phyloP scores from a whole-genome alignment of 169 alveolate genomes.

The Eimeria necatrix region DNA sequence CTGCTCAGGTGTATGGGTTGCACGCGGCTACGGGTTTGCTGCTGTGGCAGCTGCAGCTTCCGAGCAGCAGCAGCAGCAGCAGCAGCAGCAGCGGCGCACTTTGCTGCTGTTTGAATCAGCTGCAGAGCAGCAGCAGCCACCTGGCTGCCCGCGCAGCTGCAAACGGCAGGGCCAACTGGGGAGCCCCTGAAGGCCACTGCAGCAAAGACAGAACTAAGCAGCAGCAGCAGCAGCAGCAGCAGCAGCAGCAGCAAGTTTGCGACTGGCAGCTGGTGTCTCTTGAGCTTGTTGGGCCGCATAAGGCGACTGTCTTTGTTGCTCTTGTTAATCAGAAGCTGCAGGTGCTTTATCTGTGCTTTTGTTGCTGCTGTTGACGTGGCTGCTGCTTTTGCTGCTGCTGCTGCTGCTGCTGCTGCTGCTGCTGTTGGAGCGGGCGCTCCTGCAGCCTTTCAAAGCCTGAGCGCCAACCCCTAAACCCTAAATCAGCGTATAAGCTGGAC shows the following conservation, averaged over 20 bases:
- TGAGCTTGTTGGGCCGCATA: constrained; percentile 14
- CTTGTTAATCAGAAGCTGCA: not conserved
- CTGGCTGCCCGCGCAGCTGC: constrained; percentile 29
- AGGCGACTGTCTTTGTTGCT: constrained; percentile 15
- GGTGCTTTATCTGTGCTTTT: not conserved
- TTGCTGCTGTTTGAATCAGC: not conserved
- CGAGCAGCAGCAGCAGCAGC: not conserved
- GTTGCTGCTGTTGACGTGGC: not conserved
- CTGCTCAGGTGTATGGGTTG: constrained; percentile 66
- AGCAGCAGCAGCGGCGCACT: not conserved
- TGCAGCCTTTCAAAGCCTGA: not conserved
- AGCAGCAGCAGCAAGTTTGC: constrained; percentile 14
- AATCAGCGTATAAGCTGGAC: not conserved
- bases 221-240: not conserved
- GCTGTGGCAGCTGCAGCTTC: constrained; percentile 67
- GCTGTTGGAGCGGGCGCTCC: constrained; percentile 5
- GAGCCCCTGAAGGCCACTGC: not conserved
- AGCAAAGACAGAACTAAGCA: not conserved
- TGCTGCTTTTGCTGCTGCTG: not conserved
- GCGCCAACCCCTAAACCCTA: too few species aligned
- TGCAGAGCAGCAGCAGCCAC: constrained; percentile 25
- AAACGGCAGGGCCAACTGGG: not conserved
- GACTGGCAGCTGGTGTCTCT: constrained; percentile 23
- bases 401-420: constrained; percentile 27
- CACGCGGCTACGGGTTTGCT: constrained; percentile 75